phyloP scores from a whole-genome alignment of 148 eudicot species.

The Drosera capensis region DNA sequence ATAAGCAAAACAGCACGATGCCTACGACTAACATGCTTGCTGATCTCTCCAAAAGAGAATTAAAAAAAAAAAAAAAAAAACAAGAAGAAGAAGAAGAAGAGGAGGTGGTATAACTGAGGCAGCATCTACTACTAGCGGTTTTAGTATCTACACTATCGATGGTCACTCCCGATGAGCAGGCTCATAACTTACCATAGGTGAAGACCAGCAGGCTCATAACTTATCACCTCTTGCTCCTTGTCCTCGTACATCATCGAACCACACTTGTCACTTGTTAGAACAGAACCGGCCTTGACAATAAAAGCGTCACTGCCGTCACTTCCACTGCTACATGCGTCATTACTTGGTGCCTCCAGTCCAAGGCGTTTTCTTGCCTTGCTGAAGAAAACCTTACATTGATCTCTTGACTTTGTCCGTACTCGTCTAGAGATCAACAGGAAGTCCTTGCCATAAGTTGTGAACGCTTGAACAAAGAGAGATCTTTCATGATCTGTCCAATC shows the following conservation, averaged over 20 bases:
- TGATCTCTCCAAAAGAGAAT: too few relatives aligned
- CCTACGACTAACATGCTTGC: too few relatives aligned
- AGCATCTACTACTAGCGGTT: too few relatives aligned
- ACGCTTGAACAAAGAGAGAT: constrained; percentile 49
- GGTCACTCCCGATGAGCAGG: too few relatives aligned
- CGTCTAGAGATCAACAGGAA: constrained; percentile 49
- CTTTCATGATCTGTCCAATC: constrained; percentile 91
- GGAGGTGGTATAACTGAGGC: too few relatives aligned
- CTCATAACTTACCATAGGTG: too few relatives aligned
- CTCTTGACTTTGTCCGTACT: constrained; percentile 48
- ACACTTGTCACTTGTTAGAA: constrained; percentile 35
- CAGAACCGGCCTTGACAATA: constrained; percentile 34
- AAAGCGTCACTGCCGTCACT: constrained; percentile 57
- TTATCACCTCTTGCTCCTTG: too few relatives aligned
- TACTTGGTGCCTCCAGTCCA: constrained; percentile 38
- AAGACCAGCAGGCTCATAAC: too few relatives aligned
- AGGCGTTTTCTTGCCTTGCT: constrained; percentile 70
- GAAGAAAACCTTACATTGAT: constrained; percentile 69
- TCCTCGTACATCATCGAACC: constrained; percentile 37
- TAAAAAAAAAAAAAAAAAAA: too few relatives aligned
- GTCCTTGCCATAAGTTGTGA: constrained; percentile 64
- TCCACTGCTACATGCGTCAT: constrained; percentile 37
- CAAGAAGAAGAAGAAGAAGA: too few relatives aligned
- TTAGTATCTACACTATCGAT: too few relatives aligned
- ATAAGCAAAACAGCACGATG: too few relatives aligned